These are phyloP conservation scores for Sphaceloma murrayae DNA, from an alignment of 2,329 filamentous ascomycete species.

Conservation along the genomic window DNA sequence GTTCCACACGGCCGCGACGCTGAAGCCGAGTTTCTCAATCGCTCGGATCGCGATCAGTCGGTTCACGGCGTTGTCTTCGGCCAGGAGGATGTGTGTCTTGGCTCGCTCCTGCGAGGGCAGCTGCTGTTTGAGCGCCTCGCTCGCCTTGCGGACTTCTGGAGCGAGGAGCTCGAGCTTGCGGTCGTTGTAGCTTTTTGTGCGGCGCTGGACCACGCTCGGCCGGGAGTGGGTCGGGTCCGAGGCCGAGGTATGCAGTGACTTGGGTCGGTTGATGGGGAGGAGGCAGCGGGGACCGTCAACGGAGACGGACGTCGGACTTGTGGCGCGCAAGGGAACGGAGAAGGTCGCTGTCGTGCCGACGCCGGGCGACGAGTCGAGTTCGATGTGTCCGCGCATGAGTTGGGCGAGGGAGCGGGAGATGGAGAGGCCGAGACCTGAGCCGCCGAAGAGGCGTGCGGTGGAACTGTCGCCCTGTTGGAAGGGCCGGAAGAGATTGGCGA, in stretches of 20 bases:
- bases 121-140: constrained; percentile 7
- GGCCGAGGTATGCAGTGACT: background rate
- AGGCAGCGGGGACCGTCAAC: constrained; percentile 12
- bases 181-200: constrained; percentile 15
- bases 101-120: constrained; percentile 9
- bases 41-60: constrained; percentile 17
- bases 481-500: constrained; percentile 16
- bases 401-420: constrained; percentile 33
- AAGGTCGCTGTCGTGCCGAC: constrained; percentile 13
- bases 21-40: constrained; percentile 17
- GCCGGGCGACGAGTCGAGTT: constrained; percentile 6
- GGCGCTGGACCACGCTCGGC: constrained; percentile 3
- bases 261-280: background rate
- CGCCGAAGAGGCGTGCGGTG: constrained; percentile 27
- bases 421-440: constrained; percentile 32
- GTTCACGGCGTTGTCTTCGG: constrained; percentile 19
- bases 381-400: constrained; percentile 30
- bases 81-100: constrained; percentile 15
- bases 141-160: constrained; percentile 3
- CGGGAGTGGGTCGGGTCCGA: background rate
- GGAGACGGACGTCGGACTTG: background rate
- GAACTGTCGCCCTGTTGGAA: constrained; percentile 19
- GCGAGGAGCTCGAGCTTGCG: background rate
- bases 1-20: constrained; percentile 16
- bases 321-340: constrained; percentile 1